Evolutionary conservation across 176 grass and related monocot species (phyloP), one percentile per base, ranked within the genome.

Genomic region (Cymbopogon citratus): DNA sequence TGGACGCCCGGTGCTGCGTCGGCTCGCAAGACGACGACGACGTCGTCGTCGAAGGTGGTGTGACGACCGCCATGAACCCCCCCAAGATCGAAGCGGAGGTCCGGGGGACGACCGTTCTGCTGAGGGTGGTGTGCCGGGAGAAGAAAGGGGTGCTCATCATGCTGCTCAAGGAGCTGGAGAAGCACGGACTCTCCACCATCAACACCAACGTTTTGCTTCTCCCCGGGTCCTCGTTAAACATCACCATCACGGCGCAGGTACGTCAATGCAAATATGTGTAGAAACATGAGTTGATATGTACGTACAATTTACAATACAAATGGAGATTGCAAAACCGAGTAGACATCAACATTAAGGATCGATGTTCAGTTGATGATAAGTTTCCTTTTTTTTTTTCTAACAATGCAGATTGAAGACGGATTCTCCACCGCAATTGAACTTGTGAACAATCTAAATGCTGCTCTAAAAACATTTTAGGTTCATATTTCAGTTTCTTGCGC

Each of bases 111-210:
- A 85, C 51, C 1, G 4, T 75, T 7, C 76, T 89, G 15, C 48
- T 89, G 36, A 69, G 69, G 49, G 44, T 85, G 5, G 38, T 25
- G 16, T 89, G 87, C 48, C 69, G 54, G 71, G 56, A 89, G 40
- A 89, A 79, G 76, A 89, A 84, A 52, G 81, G 87, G 31, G 59
- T 69, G 21, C 59, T 85, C 19, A 35, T 89, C 39, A 81, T 51
- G 81, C 12, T 89, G 49, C 51, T 89, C 9, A 63, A 71, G 13
- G 70, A 89, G 61, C 63, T 89, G 12, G 81, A 89, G 76, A 85
- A 75, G 62, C 76, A 51, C 6, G 61, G 69, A 62, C 62, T 85
- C 3, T 75, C 69, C 39, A 44, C 69, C 87, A 7, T 76, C 49
- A 85, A 70, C 76, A 70, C 81, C 15, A 84, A 57, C 4, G 76